Evolutionary conservation across 2,329 filamentous ascomycete genomes (phyloP), one percentile per base, ranked within the genome.

Genomic region (Tolypocladium amazonense): DNA sequence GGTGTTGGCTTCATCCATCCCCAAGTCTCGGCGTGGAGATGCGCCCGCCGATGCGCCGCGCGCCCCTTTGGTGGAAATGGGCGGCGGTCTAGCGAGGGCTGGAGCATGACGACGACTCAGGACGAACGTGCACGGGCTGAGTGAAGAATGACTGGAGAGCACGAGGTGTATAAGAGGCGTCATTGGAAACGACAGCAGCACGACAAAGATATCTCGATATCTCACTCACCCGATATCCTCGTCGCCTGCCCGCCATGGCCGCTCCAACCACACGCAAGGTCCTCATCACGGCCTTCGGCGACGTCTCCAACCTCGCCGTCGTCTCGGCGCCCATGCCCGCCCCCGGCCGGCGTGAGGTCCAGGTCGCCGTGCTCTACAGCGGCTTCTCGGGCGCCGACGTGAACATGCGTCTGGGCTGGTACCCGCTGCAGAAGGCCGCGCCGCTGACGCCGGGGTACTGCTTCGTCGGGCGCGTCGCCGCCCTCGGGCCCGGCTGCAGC

Each of bases 391-490:
- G 79, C 41, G 67, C 72, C 61, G 79, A 81, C 64, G 73, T 80
- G 66, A 75, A 76, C 62, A 81, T 81, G 79, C 75, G 79, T 27
- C 67, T 73, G 25, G 79, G 79, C 59, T 63, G 62, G n/a, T 81
- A 81, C 62, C 78, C 77, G 1, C 63, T 76, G 59, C 77, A 80
- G 63, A 74, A 65, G 58, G 68, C 70, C 14, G 74, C 78, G 0
- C 79, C 79, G 2, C 65, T 82, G 1, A 80, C 76, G 0, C 78
- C 79, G 0, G 79, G 79, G 55, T 81, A 81, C 69, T 76, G 71
- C 63, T 73, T 79, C 37, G 71, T 77, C 61, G 79, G 79, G 38
- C 71, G 69, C 20, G 75, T 81, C 53, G 9, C 11, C 5, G 59
- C 65, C 27, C 73, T 72, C 62, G 78, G 78, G 0, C 56, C 68